Percentiles rank a stretch among this genome's conserved stretches.
Evolutionary conservation across 1,139 yeast genomes (phyloP).

Genomic region (Taphrina deformans): DNA sequence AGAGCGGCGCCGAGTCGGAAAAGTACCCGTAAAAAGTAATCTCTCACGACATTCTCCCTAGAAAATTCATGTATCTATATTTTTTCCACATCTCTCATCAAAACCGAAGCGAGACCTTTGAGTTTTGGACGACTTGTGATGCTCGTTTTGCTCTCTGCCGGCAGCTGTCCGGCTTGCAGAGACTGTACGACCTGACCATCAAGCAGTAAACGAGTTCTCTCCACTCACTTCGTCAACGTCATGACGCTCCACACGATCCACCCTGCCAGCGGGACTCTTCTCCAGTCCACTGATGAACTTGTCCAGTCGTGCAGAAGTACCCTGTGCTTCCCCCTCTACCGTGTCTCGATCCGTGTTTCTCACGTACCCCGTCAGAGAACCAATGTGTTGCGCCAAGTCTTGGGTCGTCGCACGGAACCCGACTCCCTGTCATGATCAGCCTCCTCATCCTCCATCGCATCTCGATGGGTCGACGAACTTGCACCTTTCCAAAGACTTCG

Average conservation of each 20-base stretch:
- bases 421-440: constrained; percentile 31
- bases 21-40: constrained; percentile 1
- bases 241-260: constrained; percentile 9
- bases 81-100: too few relatives aligned
- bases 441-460: not conserved
- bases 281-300: constrained; percentile 4
- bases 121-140: too few relatives aligned
- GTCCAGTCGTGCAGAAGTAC: not conserved
- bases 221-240: not conserved
- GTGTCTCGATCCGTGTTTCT: constrained; percentile 26
- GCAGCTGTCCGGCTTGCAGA: too few relatives aligned
- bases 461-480: not conserved
- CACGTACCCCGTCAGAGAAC: constrained; percentile 19
- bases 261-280: constrained; percentile 21
- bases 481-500: constrained; percentile 7
- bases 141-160: too few relatives aligned
- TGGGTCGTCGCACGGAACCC: constrained; percentile 27
- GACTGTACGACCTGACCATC: too few relatives aligned
- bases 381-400: constrained; percentile 7
- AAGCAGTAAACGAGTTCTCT: not conserved
- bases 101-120: too few relatives aligned
- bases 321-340: constrained; percentile 29
- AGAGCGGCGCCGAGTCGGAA: constrained; percentile 13
- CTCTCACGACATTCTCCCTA: not conserved
- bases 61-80: not conserved